phyloP scores from a whole-genome alignment of 805 yeast genomes.

The Komagataella populi region DNA sequence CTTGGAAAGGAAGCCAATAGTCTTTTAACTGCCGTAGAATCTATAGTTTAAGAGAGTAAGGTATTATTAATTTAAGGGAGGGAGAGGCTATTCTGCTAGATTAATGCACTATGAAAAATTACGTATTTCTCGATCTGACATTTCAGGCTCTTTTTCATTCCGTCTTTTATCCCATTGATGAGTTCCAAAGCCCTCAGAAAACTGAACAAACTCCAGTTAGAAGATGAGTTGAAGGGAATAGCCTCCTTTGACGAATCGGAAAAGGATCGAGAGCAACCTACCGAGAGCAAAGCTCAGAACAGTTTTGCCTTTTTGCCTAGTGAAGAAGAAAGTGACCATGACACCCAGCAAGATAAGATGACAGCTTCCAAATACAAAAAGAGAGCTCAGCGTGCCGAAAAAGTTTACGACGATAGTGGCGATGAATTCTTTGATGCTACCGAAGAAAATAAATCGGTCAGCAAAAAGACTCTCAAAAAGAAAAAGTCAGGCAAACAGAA shows the following conservation, averaged over 20 bases:
- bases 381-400: background rate
- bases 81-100: no score
- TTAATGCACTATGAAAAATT: background rate
- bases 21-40: slow-evolving; percentile 8
- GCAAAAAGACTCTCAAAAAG: background rate
- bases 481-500: slow-evolving; percentile 8
- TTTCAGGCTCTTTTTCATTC: background rate
- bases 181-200: slow-evolving; percentile 36
- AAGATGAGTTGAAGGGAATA: slow-evolving; percentile 5
- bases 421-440: background rate
- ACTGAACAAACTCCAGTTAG: slow-evolving; percentile 21
- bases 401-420: background rate
- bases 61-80: background rate
- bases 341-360: background rate
- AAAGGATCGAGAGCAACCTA: background rate
- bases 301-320: background rate
- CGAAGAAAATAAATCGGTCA: background rate
- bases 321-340: slow-evolving; percentile 1
- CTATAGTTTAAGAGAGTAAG: background rate
- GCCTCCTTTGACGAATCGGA: slow-evolving; percentile 4
- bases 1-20: slow-evolving; percentile 36
- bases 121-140: background rate
- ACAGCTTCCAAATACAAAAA: background rate
- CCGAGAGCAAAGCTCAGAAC: background rate
- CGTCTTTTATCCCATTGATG: slow-evolving; percentile 15